Evolutionary conservation across 768 basidiomycete species (phyloP).

Genomic region (Candolleomyces aberdarensis): DNA sequence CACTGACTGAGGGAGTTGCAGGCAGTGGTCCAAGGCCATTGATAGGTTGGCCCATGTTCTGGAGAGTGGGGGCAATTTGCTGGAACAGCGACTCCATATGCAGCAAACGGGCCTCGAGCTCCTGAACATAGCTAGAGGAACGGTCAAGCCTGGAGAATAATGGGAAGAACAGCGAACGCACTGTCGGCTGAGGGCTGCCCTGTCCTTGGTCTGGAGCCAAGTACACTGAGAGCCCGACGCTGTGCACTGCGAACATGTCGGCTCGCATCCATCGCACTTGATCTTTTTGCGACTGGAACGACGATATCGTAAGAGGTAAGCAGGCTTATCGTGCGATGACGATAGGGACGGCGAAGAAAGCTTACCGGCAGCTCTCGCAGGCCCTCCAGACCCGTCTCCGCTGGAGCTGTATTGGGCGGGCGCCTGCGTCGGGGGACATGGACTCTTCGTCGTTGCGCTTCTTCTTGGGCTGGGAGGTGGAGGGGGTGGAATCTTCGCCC

Average conservation of each 20-base stretch:
- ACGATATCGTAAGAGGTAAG: conserved; percentile 12
- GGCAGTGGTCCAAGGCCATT: conserved; percentile 34
- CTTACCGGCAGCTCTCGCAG: conserved; percentile 85
- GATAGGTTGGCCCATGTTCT: conserved; percentile 61
- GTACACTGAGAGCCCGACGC: conserved; percentile 76
- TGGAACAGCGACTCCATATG: conserved; percentile 88
- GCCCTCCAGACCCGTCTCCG: conserved; percentile 83
- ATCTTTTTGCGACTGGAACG: conserved; percentile 80
- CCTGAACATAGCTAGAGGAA: conserved; percentile 75
- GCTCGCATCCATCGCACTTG: conserved; percentile 87
- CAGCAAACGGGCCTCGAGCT: conserved; percentile 81
- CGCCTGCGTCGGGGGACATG: conserved; percentile 50
- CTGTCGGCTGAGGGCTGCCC: conserved; percentile 88
- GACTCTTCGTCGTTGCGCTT: conserved; percentile 66
- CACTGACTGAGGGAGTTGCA: conserved; percentile 29
- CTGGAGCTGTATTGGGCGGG: conserved; percentile 76
- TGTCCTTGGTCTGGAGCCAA: conserved; percentile 90
- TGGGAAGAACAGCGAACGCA: conserved; percentile 36
- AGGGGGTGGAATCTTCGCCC: conserved; percentile 45
- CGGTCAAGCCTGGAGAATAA: conserved; percentile 11
- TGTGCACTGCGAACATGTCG: conserved; percentile 79
- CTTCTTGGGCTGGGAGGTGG: conserved; percentile 68
- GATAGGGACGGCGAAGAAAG: conserved; percentile 16
- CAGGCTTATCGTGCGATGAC: conserved; percentile 17
- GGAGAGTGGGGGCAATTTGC: conserved; percentile 66